Percentiles rank a stretch among this genome's conserved stretches.
These are phyloP conservation scores for Elaphomyces granulatus DNA, from an alignment of 495 filamentous ascomycete genomes.

Conservation along the genomic window DNA sequence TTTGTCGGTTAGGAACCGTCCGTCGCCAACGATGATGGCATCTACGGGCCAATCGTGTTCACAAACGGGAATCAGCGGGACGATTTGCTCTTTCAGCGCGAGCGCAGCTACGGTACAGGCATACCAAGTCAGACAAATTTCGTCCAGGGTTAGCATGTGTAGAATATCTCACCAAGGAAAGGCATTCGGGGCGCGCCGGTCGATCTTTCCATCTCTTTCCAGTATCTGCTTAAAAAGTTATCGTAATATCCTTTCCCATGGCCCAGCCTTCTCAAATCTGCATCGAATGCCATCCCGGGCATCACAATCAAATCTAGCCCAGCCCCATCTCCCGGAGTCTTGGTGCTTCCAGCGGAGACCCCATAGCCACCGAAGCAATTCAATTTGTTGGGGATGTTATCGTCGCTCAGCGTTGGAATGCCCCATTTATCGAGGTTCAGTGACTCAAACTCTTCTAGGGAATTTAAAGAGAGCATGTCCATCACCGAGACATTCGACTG, in stretches of 20 bases:
- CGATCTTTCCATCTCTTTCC: slow-evolving; percentile 26
- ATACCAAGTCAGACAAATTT: neutral
- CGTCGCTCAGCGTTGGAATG: slow-evolving; percentile 61
- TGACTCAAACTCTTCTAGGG: slow-evolving; percentile 57
- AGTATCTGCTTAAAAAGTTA: slow-evolving; percentile 67
- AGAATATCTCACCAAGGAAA: slow-evolving; percentile 45
- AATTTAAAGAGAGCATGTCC: slow-evolving; percentile 79
- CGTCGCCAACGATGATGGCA: slow-evolving; percentile 49
- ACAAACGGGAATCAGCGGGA: slow-evolving; percentile 53
- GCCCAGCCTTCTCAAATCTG: slow-evolving; percentile 58
- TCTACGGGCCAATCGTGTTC: slow-evolving; percentile 52
- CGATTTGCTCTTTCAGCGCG: slow-evolving; percentile 75
- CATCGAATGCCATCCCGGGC: slow-evolving; percentile 89
- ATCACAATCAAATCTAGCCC: slow-evolving; percentile 76
- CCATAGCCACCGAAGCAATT: slow-evolving; percentile 50
- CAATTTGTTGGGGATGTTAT: slow-evolving; percentile 45
- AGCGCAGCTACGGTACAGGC: slow-evolving; percentile 19
- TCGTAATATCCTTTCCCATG: slow-evolving; percentile 98
- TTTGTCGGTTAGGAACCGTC: slow-evolving; percentile 17
- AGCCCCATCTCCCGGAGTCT: slow-evolving; percentile 22
- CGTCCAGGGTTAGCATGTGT: too few species aligned
- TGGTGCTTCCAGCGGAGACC: slow-evolving; percentile 5
- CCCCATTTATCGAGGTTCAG: slow-evolving; percentile 76
- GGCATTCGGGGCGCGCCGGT: slow-evolving; percentile 40
- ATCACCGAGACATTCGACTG: slow-evolving; percentile 49